These are phyloP conservation scores for Penicillium bovifimosum DNA, from an alignment of 495 filamentous ascomycete genomes.

Conservation along the genomic window DNA sequence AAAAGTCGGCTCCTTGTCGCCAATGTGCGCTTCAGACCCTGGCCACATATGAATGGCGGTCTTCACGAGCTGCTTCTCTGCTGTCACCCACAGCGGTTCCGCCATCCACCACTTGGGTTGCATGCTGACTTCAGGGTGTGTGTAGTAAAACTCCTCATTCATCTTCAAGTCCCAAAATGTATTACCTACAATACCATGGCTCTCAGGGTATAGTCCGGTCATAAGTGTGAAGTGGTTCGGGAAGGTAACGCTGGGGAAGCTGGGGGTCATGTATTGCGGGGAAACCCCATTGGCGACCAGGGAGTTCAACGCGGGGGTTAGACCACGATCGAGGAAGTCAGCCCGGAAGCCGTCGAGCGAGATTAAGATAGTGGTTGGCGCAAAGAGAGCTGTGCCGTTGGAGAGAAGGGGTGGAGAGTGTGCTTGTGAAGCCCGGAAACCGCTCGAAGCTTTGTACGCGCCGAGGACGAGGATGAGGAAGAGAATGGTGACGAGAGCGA, in stretches of 20 bases:
- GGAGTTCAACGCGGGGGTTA: slow-evolving; percentile 76
- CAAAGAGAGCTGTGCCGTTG: slow-evolving; percentile 75
- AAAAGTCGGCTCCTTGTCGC: slow-evolving; percentile 61
- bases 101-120: slow-evolving; percentile 89
- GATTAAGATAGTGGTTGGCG: slow-evolving; percentile 87
- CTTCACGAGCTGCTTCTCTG: slow-evolving; percentile 68
- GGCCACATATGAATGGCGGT: slow-evolving; percentile 98
- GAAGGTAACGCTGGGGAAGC: slow-evolving; percentile 95
- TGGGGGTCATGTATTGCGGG: slow-evolving; percentile 83
- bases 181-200: slow-evolving; percentile 90
- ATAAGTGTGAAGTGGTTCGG: slow-evolving; percentile 96
- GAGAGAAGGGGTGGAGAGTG: slow-evolving; percentile 25
- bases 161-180: slow-evolving; percentile 82
- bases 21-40: slow-evolving; percentile 75
- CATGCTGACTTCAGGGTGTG: slow-evolving; percentile 63
- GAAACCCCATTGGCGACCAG: slow-evolving; percentile 83
- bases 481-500: slow-evolving; percentile 39
- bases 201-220: slow-evolving; percentile 87
- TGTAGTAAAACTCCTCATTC: slow-evolving; percentile 81
- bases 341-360: slow-evolving; percentile 97
- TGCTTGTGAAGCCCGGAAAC: slow-evolving; percentile 24
- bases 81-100: slow-evolving; percentile 89
- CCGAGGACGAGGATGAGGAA: slow-evolving; percentile 50
- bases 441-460: slow-evolving; percentile 49
- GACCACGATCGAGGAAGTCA: slow-evolving; percentile 76